A percentile compares a stretch with the other conserved stretches of the same genome.
Conservation (phyloP, 495 filamentous ascomycete genomes). For the Neurospora sp. region DNA sequence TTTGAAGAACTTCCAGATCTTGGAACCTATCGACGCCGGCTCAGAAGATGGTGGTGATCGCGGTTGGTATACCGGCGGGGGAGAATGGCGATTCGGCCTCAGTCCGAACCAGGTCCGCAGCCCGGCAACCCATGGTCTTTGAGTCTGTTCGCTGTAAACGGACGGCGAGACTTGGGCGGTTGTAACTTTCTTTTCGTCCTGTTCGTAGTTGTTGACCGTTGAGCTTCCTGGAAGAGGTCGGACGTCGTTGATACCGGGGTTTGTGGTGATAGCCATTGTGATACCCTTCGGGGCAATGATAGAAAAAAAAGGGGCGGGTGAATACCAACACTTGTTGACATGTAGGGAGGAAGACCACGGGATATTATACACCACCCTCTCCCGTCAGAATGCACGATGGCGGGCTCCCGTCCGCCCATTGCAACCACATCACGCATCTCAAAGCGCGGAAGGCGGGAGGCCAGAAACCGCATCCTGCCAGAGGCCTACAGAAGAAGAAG, state of each 20-base stretch:
- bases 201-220: not conserved
- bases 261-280: not conserved
- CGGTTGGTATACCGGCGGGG: conserved; percentile 2
- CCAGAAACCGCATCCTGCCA: not conserved
- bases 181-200: not conserved
- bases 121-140: not conserved
- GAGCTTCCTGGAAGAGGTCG: not conserved
- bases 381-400: not conserved
- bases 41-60: not conserved
- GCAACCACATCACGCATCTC: not conserved
- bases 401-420: not conserved
- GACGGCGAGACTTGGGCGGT: not conserved
- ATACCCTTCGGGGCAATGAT: not conserved
- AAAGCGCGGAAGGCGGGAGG: not conserved
- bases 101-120: not conserved
- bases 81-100: not conserved
- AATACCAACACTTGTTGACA: not conserved
- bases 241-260: not conserved
- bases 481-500: not conserved
- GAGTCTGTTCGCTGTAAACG: not conserved
- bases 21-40: not conserved
- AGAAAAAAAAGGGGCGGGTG: not conserved
- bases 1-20: conserved; percentile 9
- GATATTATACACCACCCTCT: not conserved
- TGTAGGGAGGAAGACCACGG: not conserved